phyloP scores from a whole-genome alignment of 176 grass and related monocot genomes.

The Ensete glaucum region DNA sequence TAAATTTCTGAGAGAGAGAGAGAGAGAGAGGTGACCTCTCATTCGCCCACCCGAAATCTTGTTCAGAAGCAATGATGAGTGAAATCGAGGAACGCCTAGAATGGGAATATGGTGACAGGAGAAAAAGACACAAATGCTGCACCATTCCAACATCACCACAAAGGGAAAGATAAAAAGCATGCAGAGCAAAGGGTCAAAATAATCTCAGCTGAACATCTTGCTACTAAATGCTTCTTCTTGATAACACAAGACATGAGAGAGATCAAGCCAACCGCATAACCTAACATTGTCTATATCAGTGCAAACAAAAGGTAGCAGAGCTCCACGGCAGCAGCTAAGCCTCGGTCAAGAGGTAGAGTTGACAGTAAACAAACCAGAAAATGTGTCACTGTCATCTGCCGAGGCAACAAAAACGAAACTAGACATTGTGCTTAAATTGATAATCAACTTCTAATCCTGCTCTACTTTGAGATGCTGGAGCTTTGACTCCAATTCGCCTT shows the following conservation, averaged over 20 bases:
- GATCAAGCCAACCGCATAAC: background rate
- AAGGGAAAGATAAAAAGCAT: too few species aligned
- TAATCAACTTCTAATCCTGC: constrained; percentile 19
- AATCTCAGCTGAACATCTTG: too few species aligned
- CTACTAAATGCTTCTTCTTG: too few species aligned
- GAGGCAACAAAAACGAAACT: background rate
- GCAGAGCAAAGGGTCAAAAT: too few species aligned
- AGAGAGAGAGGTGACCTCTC: too few species aligned
- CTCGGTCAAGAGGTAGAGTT: background rate
- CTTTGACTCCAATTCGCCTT: constrained; percentile 40
- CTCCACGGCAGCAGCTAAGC: background rate
- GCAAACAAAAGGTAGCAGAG: background rate
- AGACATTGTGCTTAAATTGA: background rate
- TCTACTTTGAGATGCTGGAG: constrained; percentile 56
- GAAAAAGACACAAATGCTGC: too few species aligned
- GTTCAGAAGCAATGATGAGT: too few species aligned
- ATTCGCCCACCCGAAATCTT: too few species aligned
- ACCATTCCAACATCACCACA: too few species aligned
- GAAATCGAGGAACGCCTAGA: too few species aligned
- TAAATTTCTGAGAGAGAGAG: too few species aligned
- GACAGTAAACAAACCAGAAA: constrained; percentile 3
- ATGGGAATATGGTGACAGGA: too few species aligned
- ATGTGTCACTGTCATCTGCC: background rate
- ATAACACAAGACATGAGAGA: background rate
- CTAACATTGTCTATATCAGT: background rate